These are phyloP conservation scores for Polytrichum commune DNA, from an alignment of 225 moss, liverwort and hornwort genomes.

Conservation along the genomic window DNA sequence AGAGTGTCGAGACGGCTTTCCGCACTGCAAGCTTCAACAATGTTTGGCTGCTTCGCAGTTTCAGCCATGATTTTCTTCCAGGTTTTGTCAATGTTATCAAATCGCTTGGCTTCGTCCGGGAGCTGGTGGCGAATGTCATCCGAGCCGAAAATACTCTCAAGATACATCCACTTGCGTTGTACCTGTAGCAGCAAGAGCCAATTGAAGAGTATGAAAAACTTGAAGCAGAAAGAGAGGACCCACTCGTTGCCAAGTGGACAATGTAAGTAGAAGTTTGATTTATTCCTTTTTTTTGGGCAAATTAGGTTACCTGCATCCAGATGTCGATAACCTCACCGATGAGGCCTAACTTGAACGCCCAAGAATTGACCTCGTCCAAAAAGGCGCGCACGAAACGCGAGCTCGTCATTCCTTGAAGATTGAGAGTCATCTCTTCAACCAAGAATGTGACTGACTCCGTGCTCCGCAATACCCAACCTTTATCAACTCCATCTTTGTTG, in stretches of 20 bases:
- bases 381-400: conserved; percentile 77
- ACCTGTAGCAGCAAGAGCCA: conserved; percentile 31
- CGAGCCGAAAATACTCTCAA: conserved; percentile 84
- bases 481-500: conserved; percentile 67
- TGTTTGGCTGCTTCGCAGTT: conserved; percentile 62
- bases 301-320: conserved; percentile 69
- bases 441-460: conserved; percentile 58
- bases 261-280: no score
- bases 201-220: no score
- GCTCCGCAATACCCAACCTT: conserved; percentile 64
- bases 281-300: background rate
- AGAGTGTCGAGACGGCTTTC: conserved; percentile 71
- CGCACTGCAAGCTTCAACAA: conserved; percentile 67
- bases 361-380: conserved; percentile 68
- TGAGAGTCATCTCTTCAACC: conserved; percentile 78
- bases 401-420: conserved; percentile 86
- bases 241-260: no score
- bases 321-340: conserved; percentile 71
- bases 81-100: conserved; percentile 70
- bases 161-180: conserved; percentile 90
- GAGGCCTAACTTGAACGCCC: conserved; percentile 63
- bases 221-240: no score
- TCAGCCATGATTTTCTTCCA: conserved; percentile 87
- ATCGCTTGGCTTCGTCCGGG: conserved; percentile 70
- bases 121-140: conserved; percentile 90